Conservation (phyloP, 164 flowering plant species). For the Hamamelis virginiana region DNA sequence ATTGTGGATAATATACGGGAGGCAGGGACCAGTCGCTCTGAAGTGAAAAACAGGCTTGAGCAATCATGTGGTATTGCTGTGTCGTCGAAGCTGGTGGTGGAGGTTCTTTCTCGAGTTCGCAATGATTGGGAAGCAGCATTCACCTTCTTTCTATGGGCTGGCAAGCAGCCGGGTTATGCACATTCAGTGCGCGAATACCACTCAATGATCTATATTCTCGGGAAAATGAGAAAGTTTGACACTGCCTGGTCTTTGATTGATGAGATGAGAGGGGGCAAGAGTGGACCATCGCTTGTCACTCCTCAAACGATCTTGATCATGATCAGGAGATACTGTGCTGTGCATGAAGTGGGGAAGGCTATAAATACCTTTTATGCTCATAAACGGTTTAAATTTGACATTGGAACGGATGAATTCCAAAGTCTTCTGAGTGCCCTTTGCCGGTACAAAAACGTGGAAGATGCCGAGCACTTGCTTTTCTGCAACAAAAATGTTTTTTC, state of each 20-base stretch:
- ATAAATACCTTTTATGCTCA: conserved; percentile 68
- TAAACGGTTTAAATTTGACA: conserved; percentile 47
- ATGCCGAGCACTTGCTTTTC: conserved; percentile 79
- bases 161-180: conserved; percentile 58
- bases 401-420: conserved; percentile 70
- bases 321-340: conserved; percentile 76
- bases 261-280: conserved; percentile 59
- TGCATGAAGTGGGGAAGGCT: conserved; percentile 73
- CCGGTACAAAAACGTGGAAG: conserved; percentile 78
- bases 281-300: conserved; percentile 48
- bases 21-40: conserved; percentile 20
- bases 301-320: conserved; percentile 70
- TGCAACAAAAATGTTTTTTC: conserved; percentile 59
- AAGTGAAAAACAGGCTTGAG: conserved; percentile 45
- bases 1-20: conserved; percentile 33
- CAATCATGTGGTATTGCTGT: conserved; percentile 38
- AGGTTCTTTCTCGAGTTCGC: conserved; percentile 61
- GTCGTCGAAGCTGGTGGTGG: conserved; percentile 53
- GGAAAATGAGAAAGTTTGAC: conserved; percentile 79
- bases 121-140: conserved; percentile 79
- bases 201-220: conserved; percentile 71
- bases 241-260: conserved; percentile 80
- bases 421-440: conserved; percentile 73
- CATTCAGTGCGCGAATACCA: conserved; percentile 64
- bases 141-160: conserved; percentile 85